phyloP scores from a whole-genome alignment of 2,329 filamentous ascomycete genomes.

The Myrmaecium sp. region DNA sequence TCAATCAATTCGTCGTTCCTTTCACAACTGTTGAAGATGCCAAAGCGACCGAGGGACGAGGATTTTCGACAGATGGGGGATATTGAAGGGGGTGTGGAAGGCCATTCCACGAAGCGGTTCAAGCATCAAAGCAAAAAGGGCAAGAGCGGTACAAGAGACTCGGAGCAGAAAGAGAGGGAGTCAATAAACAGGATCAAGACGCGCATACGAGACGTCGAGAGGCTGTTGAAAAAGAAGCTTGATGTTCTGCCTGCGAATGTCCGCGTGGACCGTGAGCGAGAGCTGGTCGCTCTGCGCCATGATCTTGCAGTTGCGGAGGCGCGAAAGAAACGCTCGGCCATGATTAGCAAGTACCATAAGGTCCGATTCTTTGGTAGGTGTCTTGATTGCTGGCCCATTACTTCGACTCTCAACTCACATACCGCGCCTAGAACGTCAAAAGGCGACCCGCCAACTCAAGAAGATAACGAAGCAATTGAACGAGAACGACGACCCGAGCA shows the following conservation, averaged over 20 bases:
- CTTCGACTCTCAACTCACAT: slow-evolving; percentile 7
- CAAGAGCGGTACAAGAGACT: background rate
- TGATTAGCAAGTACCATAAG: slow-evolving; percentile 71
- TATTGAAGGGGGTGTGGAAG: too few species aligned
- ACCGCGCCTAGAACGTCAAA: slow-evolving; percentile 44
- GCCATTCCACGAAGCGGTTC: too few species aligned
- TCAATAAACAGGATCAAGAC: slow-evolving; percentile 40
- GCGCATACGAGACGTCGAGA: slow-evolving; percentile 50
- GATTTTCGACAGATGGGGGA: too few species aligned
- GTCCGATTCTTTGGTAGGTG: slow-evolving; percentile 63
- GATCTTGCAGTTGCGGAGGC: slow-evolving; percentile 42
- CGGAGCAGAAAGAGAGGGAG: slow-evolving; percentile 8
- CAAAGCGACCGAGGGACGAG: too few species aligned
- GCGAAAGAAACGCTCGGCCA: slow-evolving; percentile 46
- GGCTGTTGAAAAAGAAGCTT: slow-evolving; percentile 43
- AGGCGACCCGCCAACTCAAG: slow-evolving; percentile 50
- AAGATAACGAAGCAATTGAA: slow-evolving; percentile 42
- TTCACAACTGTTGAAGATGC: too few species aligned
- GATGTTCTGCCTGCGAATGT: slow-evolving; percentile 49
- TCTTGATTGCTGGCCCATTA: too few species aligned
- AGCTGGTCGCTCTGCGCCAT: slow-evolving; percentile 47
- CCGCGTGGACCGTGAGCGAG: slow-evolving; percentile 52
- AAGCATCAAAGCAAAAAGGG: too few species aligned
- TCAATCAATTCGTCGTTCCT: too few species aligned
- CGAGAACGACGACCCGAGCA: slow-evolving; percentile 31